Conservation (phyloP, 768 basidiomycete genomes). For the Termitomyces titanicus region DNA sequence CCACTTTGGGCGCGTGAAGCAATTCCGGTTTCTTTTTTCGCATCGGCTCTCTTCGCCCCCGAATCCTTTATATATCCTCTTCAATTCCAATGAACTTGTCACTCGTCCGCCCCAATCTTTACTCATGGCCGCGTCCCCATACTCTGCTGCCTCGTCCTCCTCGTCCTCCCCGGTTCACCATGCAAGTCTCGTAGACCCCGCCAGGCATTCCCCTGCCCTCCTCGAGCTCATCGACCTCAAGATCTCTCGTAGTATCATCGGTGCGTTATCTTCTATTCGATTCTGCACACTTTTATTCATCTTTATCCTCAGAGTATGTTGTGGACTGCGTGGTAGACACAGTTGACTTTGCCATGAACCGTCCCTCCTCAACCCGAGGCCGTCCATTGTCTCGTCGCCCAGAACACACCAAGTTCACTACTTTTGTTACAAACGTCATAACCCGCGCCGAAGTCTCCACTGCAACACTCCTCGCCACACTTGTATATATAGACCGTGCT, state of each 20-base stretch:
- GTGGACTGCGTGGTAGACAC: constrained; percentile 68
- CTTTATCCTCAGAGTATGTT: constrained; percentile 50
- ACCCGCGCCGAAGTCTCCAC: constrained; percentile 70
- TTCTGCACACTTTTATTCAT: constrained; percentile 1
- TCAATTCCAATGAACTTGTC: constrained; percentile 17
- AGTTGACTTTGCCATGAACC: constrained; percentile 74
- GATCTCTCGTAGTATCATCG: constrained; percentile 57
- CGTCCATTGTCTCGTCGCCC: constrained; percentile 43
- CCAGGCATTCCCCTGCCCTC: constrained; percentile 60
- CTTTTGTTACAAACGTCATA: constrained; percentile 68
- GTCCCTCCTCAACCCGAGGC: constrained; percentile 50
- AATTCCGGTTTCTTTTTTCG: constrained; percentile 26
- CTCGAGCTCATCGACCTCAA: constrained; percentile 67
- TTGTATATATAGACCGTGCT: constrained; percentile 76
- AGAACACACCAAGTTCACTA: constrained; percentile 53
- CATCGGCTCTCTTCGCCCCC: constrained; percentile 30
- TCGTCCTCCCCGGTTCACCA: constrained; percentile 35
- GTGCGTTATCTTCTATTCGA: constrained; percentile 37
- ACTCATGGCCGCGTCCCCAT: constrained; percentile 18
- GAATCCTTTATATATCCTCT: constrained; percentile 29
- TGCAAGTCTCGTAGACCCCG: constrained; percentile 57
- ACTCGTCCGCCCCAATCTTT: constrained; percentile 18
- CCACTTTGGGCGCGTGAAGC: constrained; percentile 13
- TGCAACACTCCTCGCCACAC: constrained; percentile 62
- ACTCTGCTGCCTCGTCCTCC: constrained; percentile 23